Percentiles rank a stretch among this genome's conserved stretches.
Evolutionary conservation across 495 filamentous ascomycete species (phyloP).

Genomic region (Astrocystis sublimbata): DNA sequence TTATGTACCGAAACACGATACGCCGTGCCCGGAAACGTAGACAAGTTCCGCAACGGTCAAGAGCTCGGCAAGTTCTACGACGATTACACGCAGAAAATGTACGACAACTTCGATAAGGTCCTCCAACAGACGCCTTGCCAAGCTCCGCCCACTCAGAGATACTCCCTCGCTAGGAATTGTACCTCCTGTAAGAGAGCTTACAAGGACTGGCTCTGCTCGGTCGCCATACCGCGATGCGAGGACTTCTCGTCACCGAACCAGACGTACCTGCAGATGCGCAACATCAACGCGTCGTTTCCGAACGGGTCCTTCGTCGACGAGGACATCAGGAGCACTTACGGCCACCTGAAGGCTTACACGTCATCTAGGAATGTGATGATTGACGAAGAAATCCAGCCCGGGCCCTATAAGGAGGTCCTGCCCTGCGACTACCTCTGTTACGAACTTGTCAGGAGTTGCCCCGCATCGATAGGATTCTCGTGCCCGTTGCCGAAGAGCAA

Average conservation of each 20-base stretch:
- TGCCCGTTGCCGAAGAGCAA: conserved; percentile 62
- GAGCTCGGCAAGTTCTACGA: conserved; percentile 70
- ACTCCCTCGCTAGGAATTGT: conserved; percentile 78
- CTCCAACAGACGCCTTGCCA: conserved; percentile 85
- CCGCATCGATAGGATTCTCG: conserved; percentile 70
- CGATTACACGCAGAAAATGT: conserved; percentile 56
- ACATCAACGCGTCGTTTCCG: conserved; percentile 65
- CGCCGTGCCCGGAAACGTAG: conserved; percentile 79
- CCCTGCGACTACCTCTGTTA: conserved; percentile 86
- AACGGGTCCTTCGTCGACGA: conserved; percentile 59
- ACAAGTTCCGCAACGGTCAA: conserved; percentile 47
- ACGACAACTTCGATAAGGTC: conserved; percentile 75
- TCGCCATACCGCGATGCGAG: conserved; percentile 86
- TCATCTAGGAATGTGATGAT: conserved; percentile 69
- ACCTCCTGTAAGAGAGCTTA: conserved; percentile 76
- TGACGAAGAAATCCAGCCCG: conserved; percentile 69
- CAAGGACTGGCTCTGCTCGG: conserved; percentile 91
- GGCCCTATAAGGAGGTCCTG: conserved; percentile 90
- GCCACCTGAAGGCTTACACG: conserved; percentile 38
- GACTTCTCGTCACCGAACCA: conserved; percentile 63
- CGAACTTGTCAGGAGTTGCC: conserved; percentile 78
- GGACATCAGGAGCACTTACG: conserved; percentile 24
- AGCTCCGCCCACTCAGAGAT: conserved; percentile 63
- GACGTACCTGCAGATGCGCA: conserved; percentile 64
- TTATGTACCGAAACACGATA: conserved; percentile 89